Conservation (phyloP, 106 monocot species). For the Acorus gramineus region DNA sequence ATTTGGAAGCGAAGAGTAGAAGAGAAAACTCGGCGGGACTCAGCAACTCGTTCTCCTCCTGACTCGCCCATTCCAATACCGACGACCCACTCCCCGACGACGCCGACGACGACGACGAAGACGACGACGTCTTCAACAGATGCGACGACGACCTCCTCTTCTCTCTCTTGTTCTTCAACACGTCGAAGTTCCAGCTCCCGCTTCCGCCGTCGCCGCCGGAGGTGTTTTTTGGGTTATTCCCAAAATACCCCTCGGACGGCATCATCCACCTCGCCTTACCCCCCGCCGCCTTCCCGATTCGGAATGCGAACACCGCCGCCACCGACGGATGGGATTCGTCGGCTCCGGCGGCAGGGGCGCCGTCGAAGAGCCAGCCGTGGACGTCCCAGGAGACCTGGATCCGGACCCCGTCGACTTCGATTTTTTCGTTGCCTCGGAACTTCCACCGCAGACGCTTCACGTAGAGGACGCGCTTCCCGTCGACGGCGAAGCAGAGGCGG, state of each 20-base stretch:
- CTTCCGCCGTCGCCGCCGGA: constrained; percentile 15
- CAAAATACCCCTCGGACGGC: constrained; percentile 13
- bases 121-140: constrained; percentile 33
- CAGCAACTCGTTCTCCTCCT: constrained; percentile 61
- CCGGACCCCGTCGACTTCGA: no score
- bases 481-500: constrained; percentile 38
- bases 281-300: constrained; percentile 27
- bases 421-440: no score
- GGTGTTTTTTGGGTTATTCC: constrained; percentile 9
- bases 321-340: constrained; percentile 3
- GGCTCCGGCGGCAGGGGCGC: not conserved
- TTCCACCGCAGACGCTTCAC: no score
- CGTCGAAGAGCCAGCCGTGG: constrained; percentile 62
- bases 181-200: constrained; percentile 21
- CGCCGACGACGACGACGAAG: constrained; percentile 33
- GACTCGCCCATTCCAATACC: constrained; percentile 85
- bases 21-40: constrained; percentile 39
- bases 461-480: constrained; percentile 15
- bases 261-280: not conserved
- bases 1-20: constrained; percentile 51
- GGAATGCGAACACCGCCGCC: constrained; percentile 56
- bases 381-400: constrained; percentile 62
- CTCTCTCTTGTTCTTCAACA: constrained; percentile 8
- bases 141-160: constrained; percentile 14
- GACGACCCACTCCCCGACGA: constrained; percentile 36